phyloP scores from a whole-genome alignment of 495 filamentous ascomycete species.

The Annulohypoxylon nitens region DNA sequence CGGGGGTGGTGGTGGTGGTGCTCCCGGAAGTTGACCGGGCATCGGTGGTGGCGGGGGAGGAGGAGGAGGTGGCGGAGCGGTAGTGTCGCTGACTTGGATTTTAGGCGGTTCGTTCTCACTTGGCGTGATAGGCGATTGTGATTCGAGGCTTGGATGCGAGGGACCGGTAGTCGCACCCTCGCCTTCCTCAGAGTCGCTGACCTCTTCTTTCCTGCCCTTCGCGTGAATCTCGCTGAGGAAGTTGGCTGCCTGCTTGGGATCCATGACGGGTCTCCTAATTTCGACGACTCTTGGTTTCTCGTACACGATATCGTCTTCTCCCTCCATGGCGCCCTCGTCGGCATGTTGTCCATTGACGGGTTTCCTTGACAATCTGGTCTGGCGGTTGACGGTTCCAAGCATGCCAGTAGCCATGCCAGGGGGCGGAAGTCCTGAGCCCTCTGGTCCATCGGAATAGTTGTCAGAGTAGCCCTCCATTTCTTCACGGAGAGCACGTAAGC shows the following conservation, averaged over 20 bases:
- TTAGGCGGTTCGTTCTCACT: conserved; percentile 69
- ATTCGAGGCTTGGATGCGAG: conserved; percentile 81
- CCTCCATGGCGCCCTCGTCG: conserved; percentile 55
- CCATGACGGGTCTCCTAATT: conserved; percentile 79
- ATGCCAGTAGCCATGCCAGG: conserved; percentile 63
- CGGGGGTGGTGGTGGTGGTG: conserved; percentile 60
- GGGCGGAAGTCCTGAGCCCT: conserved; percentile 47
- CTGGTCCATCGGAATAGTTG: conserved; percentile 56
- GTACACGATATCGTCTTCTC: conserved; percentile 68
- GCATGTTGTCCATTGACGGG: conserved; percentile 63
- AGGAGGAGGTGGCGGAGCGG: conserved; percentile 64
- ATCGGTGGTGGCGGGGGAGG: conserved; percentile 66
- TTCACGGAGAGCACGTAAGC: conserved; percentile 90
- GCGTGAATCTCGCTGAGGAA: conserved; percentile 84
- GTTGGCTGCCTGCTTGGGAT: conserved; percentile 77
- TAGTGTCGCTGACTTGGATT: conserved; percentile 59
- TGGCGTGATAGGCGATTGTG: conserved; percentile 77
- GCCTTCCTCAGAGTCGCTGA: conserved; percentile 76
- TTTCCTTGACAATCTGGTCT: conserved; percentile 71
- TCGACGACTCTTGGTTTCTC: conserved; percentile 77
- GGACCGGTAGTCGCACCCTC: conserved; percentile 83
- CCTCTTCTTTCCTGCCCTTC: conserved; percentile 80
- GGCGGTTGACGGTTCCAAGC: conserved; percentile 71
- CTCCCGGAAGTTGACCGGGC: conserved; percentile 60
- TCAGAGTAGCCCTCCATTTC: conserved; percentile 82